Evolutionary conservation across 163 green algal genomes (phyloP), one percentile per base, ranked within the genome.

Genomic region (Chlorella variabilis): DNA sequence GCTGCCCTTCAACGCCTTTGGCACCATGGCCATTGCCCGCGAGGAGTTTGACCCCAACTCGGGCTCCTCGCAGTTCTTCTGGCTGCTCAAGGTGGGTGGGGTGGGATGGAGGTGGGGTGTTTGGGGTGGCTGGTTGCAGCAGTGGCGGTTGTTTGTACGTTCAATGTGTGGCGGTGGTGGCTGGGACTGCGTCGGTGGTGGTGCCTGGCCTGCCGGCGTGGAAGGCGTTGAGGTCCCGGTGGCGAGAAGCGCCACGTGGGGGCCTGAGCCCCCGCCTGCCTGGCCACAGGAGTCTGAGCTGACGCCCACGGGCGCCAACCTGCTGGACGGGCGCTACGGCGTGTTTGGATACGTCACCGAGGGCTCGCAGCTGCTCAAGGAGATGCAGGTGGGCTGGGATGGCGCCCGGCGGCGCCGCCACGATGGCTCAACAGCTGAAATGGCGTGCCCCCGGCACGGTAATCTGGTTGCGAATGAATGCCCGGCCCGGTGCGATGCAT

Each of bases 1-100:
- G 41, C 91, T 99, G 73, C 96, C 97, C 23, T 99, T 99, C 93
- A 99, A 99, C 77, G 97, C 97, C 0, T 99, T 96, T 80, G 97
- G 97, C 78, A 99, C 97, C 9, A 80, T 99, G 68, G 96, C 96
- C 20, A 94, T 97, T 90, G 96, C 96, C 0, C 90, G 96, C 33
- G 88, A 91, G 42, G 97, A 99, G 92, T 99, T 99, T 87, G 94
- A 98, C 48, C 89, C 95, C 87, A 98, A 99, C 93, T 95, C 87
- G 2, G 96, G 89, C 31, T 96, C 90, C 48, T 95, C 87, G 58
- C 94, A 98, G 85, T 83, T 98, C 65, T 99, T 99, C 87, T 99
- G 94, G 86, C 89, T 99, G 78, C 88, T 99, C 29, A 98, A 98
- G 89, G 83, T 62, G 42, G 9, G 80, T 4, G n/a, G n/a, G n/a